Evolutionary conservation across 2,329 filamentous ascomycete species (phyloP), one percentile per base, ranked within the genome.

Genomic region (Lachnellula suecica): DNA sequence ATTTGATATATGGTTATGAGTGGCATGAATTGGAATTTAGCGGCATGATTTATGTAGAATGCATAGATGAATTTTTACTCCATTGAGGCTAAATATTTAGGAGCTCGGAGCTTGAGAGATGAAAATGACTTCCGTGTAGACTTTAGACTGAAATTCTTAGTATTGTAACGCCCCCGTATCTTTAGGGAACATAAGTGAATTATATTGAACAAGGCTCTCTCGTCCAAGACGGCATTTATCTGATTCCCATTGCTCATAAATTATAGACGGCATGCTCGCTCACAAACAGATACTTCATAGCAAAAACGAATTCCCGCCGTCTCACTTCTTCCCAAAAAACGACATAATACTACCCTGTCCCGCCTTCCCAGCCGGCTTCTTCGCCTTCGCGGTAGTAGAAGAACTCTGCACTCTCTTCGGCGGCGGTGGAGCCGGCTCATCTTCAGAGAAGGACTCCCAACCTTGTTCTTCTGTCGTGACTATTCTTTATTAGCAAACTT

Each of bases 391-490:
- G 6, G 74, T 71, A 1, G 73, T 74, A 48, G 68, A 60, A 54
- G 42, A 64, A 51, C 46, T 61, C 63, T 42, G 61, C 47, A 71
- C 58, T 55, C 83, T 86, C 6, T 74, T 65, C 64, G 82, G 86
- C 10, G 74, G 66, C 63, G 82, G 84, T 66, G 80, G 76, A 8
- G 73, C 70, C 20, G 85, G 81, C 59, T 96, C 91, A 58, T 96
- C 91, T 68, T 97, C 92, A 0, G 91, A 96, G 73, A 95, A 96
- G 0, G 88, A 93, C 69, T 97, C 92, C 92, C 92, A 97, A 0
- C 79, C 87, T 0, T 81, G 73, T 66, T 96, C 91, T 70, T 95
- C 89, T 59, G 87, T 87, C 2, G 91, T 96, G 27, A 96, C 92
- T 94, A 62, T 35, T 56, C 22, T 20, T 42, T 19, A 47, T 58